Evolutionary conservation across 192 early-diverging fungal genomes (phyloP).

Genomic region (Linnemannia zychae): DNA sequence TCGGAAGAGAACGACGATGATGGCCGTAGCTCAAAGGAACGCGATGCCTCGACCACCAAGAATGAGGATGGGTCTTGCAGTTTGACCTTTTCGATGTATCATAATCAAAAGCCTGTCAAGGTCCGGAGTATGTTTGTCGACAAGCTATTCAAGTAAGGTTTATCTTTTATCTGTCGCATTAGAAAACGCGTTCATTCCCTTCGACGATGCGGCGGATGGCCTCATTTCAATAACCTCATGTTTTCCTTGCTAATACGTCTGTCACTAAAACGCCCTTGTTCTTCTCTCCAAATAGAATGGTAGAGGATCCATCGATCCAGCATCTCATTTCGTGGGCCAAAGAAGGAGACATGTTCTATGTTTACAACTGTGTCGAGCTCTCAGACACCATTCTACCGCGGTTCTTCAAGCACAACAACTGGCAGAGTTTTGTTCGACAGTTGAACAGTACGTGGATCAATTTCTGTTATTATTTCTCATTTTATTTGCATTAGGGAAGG

Average conservation of each 20-base stretch:
- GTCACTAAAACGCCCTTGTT: too few species aligned
- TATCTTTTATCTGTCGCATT: background rate
- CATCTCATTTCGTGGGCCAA: conserved; percentile 82
- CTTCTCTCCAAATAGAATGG: conserved; percentile 65
- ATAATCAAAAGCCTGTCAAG: conserved; percentile 28
- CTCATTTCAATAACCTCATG: too few species aligned
- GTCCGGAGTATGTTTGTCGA: conserved; percentile 53
- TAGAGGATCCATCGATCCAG: conserved; percentile 75
- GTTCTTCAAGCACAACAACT: conserved; percentile 95
- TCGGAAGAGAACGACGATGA: conserved; percentile 20
- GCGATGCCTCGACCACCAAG: conserved; percentile 4
- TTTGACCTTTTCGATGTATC: conserved; percentile 21
- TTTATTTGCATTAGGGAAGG: background rate
- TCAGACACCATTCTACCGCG: conserved; percentile 82
- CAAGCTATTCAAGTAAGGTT: conserved; percentile 31
- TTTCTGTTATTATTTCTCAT: background rate
- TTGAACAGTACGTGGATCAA: conserved; percentile 75
- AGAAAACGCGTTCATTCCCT: background rate
- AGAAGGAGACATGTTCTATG: conserved; percentile 88
- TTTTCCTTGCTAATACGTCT: too few species aligned
- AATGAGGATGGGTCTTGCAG: conserved; percentile 24
- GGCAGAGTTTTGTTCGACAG: conserved; percentile 91
- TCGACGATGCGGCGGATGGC: too few species aligned
- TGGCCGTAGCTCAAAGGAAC: background rate
- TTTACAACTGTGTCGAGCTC: conserved; percentile 90